Evolutionary conservation across 306 rosid genomes (phyloP), one percentile per base, ranked within the genome.

Genomic region (Nissolia schottii): DNA sequence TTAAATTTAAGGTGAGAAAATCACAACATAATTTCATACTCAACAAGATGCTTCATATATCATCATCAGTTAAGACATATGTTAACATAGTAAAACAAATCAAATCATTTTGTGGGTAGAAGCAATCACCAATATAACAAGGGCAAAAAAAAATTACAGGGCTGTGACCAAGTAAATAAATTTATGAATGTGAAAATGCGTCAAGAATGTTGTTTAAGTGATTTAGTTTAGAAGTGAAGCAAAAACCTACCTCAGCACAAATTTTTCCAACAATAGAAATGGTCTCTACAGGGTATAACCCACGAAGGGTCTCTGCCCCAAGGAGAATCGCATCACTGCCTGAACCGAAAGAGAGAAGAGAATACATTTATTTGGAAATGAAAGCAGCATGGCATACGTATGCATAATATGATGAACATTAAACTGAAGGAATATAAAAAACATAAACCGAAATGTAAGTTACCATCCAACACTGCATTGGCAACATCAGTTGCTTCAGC

Each of bases 401-500:
- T 46, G 66, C 70, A 55, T 7, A 24, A 75, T 34, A 37, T 25
- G 38, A 67, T 28, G 67, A 77, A 51, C 54, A 22, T 7, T 3
- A 46, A 65, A 54, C 64, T 51, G 70, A 67, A 29, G 70, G 69
- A 80, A 53, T 43, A 41, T 31, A 41, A 38, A 74, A n/a, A n/a
- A n/a, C n/a, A n/a, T n/a, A n/a, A n/a, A n/a, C n/a, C n/a, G n/a
- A 28, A 56, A 48, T 24, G 19, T 14, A 11, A 60, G 60, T 27
- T 77, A 93, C 98, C 98, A 79, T 93, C 98, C 83, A 93, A 80
- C 29, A 93, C 98, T 31, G 98, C 98, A 87, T 93, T 93, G 72
- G 98, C 98, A 81, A 93, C 97, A 83, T 93, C 98, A 7, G 98
- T 93, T 74, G 98, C 98, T 83, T 93, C 98, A 45, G 98, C 98